A percentile compares a stretch with the other conserved stretches of the same genome.
These are phyloP conservation scores for Solanum appendiculatum DNA, from an alignment of 257 asterid species.

Conservation along the genomic window DNA sequence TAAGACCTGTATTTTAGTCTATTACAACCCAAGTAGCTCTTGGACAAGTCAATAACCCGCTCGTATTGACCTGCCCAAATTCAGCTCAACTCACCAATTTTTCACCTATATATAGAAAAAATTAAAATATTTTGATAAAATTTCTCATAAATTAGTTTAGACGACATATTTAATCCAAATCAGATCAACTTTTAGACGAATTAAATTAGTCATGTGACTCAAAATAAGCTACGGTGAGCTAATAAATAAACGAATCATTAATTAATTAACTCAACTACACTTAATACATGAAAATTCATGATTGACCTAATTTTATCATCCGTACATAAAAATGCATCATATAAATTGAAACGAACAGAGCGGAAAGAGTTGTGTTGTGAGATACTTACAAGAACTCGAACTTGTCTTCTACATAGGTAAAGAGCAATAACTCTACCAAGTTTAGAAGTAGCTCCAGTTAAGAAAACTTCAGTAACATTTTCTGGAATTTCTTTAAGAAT, in stretches of 20 bases:
- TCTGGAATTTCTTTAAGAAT: conserved; percentile 60
- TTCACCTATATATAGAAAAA: too few species aligned
- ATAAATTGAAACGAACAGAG: not conserved
- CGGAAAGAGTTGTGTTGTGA: not conserved
- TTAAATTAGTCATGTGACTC: not conserved
- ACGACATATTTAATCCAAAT: too few species aligned
- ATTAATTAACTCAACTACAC: not conserved
- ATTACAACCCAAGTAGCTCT: too few species aligned
- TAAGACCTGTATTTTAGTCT: too few species aligned
- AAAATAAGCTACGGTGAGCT: not conserved
- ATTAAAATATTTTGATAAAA: too few species aligned
- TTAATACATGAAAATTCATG: not conserved
- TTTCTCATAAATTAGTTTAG: too few species aligned
- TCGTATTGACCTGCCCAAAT: too few species aligned
- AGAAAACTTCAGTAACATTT: conserved; percentile 53
- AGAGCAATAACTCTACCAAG: conserved; percentile 92
- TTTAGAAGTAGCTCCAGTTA: conserved; percentile 91
- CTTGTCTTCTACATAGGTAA: conserved; percentile 61
- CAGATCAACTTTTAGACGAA: not conserved
- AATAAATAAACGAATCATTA: not conserved
- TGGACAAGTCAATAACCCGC: too few species aligned
- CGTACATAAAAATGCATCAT: not conserved
- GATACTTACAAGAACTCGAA: conserved; percentile 59
- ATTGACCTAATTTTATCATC: not conserved
- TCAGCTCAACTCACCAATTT: too few species aligned